phyloP scores from a whole-genome alignment of 2,329 filamentous ascomycete genomes.

The Chrysosporium keratinophilum region DNA sequence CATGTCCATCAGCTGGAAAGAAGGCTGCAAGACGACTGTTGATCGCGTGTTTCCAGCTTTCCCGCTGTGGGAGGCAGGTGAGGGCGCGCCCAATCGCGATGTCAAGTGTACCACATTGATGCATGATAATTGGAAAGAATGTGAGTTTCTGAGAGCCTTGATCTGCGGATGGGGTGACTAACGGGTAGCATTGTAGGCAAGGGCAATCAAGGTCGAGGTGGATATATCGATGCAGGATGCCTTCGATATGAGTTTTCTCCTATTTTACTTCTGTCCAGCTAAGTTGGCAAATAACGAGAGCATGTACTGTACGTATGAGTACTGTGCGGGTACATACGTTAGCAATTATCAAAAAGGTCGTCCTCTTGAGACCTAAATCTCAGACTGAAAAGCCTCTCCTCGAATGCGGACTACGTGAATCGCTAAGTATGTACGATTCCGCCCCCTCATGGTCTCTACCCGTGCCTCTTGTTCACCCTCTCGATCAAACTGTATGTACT shows the following conservation, averaged over 20 bases:
- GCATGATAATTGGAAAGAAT: background rate
- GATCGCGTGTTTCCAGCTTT: background rate
- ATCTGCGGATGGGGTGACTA: background rate
- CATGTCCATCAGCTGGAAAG: background rate
- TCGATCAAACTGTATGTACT: too few species aligned
- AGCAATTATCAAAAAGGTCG: too few species aligned
- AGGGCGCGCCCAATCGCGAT: background rate
- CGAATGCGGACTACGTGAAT: too few species aligned
- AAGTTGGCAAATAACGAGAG: too few species aligned
- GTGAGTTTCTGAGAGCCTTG: background rate
- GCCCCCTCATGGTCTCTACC: too few species aligned
- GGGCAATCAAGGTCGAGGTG: background rate
- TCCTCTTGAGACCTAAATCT: too few species aligned
- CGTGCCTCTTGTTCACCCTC: too few species aligned
- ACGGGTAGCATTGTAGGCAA: background rate
- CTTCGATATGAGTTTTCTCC: background rate
- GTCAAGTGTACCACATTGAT: background rate
- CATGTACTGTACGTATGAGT: too few species aligned
- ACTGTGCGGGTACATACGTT: too few species aligned
- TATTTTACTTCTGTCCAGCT: too few species aligned
- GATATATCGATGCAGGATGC: constrained; percentile 5
- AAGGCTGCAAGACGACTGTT: background rate
- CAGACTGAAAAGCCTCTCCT: too few species aligned
- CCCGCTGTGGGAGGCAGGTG: background rate
- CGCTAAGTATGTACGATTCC: too few species aligned